Conservation (phyloP, 495 filamentous ascomycete genomes). For the Zalerion maritima region DNA sequence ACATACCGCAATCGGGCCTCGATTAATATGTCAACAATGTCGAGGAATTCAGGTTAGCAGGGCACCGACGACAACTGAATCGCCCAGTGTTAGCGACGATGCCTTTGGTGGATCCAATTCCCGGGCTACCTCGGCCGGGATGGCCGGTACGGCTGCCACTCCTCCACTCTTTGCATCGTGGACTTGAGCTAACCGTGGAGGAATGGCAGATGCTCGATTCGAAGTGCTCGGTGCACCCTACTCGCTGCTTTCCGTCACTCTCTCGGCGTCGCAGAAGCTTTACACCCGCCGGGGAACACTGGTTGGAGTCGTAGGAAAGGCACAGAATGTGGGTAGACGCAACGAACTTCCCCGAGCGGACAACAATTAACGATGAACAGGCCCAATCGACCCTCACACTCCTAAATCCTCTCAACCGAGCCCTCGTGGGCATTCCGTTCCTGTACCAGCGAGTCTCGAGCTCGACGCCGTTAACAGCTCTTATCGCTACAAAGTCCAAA, state of each 20-base stretch:
- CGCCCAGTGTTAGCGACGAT: constrained; percentile 28
- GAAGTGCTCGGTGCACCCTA: constrained; percentile 81
- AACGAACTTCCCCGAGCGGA: background rate
- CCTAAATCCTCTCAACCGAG: constrained; percentile 66
- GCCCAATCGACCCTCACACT: constrained; percentile 76
- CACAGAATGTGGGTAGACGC: constrained; percentile 58
- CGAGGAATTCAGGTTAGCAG: constrained; percentile 39
- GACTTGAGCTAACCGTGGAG: constrained; percentile 6
- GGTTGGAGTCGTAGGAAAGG: constrained; percentile 75
- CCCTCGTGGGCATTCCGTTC: constrained; percentile 73
- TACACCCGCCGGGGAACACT: constrained; percentile 85
- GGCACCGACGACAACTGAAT: constrained; percentile 34
- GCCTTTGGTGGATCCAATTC: constrained; percentile 27
- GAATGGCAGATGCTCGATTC: constrained; percentile 67
- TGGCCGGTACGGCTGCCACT: constrained; percentile 21
- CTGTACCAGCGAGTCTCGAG: constrained; percentile 84
- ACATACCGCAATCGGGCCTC: too few relatives aligned
- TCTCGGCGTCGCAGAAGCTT: constrained; percentile 84
- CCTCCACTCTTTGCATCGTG: background rate
- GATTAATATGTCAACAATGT: constrained; percentile 35
- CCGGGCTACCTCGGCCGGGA: constrained; percentile 17
- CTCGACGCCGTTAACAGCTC: constrained; percentile 66
- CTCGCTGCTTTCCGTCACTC: constrained; percentile 79
- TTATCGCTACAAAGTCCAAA: constrained; percentile 75
- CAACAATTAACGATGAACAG: constrained; percentile 19